Evolutionary conservation across 106 monocot species (phyloP).

Genomic region (Dendrobium officinale): DNA sequence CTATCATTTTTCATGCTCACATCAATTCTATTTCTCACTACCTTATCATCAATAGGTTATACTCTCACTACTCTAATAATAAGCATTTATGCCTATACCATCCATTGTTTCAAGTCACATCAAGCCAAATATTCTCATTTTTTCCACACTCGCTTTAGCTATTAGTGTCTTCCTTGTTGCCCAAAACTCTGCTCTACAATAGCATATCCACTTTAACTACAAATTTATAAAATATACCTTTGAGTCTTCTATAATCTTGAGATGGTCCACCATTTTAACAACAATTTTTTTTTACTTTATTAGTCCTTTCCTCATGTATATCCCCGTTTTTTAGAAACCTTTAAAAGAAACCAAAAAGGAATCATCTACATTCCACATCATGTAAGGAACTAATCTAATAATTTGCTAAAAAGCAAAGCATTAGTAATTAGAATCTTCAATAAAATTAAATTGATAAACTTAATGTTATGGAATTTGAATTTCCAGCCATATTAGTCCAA

Average conservation of each 20-base stretch:
- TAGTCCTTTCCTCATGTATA: background rate
- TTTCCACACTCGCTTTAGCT: background rate
- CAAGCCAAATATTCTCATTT: background rate
- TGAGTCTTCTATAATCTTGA: background rate
- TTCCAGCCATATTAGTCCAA: background rate
- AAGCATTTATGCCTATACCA: background rate
- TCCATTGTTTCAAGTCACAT: background rate
- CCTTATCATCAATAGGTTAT: background rate
- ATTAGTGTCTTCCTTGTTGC: background rate
- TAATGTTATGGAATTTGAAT: background rate
- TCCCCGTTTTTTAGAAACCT: background rate
- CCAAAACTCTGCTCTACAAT: background rate
- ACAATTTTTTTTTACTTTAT: background rate
- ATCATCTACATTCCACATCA: background rate
- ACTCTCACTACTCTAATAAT: background rate
- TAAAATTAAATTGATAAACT: background rate
- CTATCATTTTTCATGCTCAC: background rate
- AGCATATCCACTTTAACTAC: background rate
- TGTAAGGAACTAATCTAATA: too few species aligned
- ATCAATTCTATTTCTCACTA: background rate
- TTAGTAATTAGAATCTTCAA: background rate
- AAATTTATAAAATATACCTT: background rate
- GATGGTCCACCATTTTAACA: background rate
- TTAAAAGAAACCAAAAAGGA: background rate
- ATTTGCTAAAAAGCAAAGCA: background rate